Conservation (phyloP, 495 filamentous ascomycete genomes). For the Astrothelium macrocarpum region DNA sequence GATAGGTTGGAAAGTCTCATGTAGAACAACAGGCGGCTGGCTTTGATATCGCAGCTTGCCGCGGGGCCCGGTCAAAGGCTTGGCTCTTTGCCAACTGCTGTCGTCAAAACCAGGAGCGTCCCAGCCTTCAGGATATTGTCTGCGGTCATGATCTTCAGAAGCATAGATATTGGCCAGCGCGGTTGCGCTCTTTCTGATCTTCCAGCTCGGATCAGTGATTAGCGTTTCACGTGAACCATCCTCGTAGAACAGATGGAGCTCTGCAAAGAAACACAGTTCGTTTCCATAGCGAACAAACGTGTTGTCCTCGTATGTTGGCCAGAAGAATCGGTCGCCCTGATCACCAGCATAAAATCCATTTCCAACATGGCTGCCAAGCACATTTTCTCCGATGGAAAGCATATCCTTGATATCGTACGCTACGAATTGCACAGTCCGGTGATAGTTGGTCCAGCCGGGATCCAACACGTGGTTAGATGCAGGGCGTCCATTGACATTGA, state of each 20-base stretch:
- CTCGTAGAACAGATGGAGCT: conserved; percentile 7
- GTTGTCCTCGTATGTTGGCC: conserved; percentile 7
- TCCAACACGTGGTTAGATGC: conserved; percentile 2
- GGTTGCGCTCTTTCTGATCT: conserved; percentile 5
- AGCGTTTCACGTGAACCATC: neutral
- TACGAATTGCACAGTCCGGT: conserved; percentile 3
- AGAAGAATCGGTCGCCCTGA: conserved; percentile 8
- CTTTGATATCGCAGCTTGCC: conserved; percentile 6
- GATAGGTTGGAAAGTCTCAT: conserved; percentile 6
- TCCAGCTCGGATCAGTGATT: neutral
- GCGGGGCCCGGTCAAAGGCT: neutral
- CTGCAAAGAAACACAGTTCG: conserved; percentile 6
- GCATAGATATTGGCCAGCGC: conserved; percentile 5
- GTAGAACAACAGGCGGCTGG: conserved; percentile 3
- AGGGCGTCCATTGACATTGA: neutral
- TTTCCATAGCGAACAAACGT: conserved; percentile 6
- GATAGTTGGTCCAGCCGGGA: conserved; percentile 4
- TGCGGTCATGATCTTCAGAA: conserved; percentile 1
- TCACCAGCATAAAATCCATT: conserved; percentile 9
- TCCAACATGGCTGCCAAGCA: conserved; percentile 1
- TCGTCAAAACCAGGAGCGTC: conserved; percentile 2
- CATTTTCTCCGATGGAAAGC: conserved; percentile 1
- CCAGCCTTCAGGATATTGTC: conserved; percentile 3
- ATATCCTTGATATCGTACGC: neutral
- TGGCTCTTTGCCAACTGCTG: neutral